phyloP scores from a whole-genome alignment of 352 stramenopile genomes.

The Phytophthora litchii region DNA sequence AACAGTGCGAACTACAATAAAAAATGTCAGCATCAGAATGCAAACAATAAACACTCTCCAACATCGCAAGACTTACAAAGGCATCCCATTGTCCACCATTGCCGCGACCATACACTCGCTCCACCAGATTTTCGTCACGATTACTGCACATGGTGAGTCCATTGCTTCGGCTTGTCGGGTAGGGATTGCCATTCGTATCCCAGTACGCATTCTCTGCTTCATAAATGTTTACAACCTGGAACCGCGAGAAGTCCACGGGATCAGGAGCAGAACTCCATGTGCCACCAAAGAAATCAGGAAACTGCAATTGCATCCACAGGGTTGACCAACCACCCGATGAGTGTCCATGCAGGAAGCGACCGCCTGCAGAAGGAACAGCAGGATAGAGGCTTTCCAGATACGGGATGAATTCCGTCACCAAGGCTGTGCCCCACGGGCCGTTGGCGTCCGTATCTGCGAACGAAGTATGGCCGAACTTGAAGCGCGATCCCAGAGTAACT shows the following conservation, averaged over 20 bases:
- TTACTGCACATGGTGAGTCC: constrained; percentile 60
- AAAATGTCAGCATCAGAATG: constrained; percentile 9
- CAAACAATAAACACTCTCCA: neutral
- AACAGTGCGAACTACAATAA: constrained; percentile 64
- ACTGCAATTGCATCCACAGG: constrained; percentile 78
- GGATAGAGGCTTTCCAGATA: constrained; percentile 62
- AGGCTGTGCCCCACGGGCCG: constrained; percentile 68
- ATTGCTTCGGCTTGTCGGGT: constrained; percentile 62
- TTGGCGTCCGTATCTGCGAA: constrained; percentile 71
- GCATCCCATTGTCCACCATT: constrained; percentile 83
- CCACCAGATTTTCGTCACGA: constrained; percentile 75
- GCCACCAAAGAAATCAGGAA: constrained; percentile 74
- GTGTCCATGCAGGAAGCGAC: constrained; percentile 73
- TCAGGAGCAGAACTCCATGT: constrained; percentile 78
- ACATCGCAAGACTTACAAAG: constrained; percentile 56
- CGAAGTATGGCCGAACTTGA: constrained; percentile 80
- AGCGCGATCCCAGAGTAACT: constrained; percentile 75
- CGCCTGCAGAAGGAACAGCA: constrained; percentile 32
- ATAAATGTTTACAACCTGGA: constrained; percentile 79
- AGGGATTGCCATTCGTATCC: constrained; percentile 59
- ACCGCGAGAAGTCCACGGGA: constrained; percentile 70
- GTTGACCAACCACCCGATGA: constrained; percentile 76
- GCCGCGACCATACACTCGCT: constrained; percentile 62
- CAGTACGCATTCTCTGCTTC: constrained; percentile 75
- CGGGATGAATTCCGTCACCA: constrained; percentile 76